Percentiles rank a stretch among this genome's conserved stretches.
Conservation (phyloP, 2,329 filamentous ascomycete genomes). For the Fusarium sp. region DNA sequence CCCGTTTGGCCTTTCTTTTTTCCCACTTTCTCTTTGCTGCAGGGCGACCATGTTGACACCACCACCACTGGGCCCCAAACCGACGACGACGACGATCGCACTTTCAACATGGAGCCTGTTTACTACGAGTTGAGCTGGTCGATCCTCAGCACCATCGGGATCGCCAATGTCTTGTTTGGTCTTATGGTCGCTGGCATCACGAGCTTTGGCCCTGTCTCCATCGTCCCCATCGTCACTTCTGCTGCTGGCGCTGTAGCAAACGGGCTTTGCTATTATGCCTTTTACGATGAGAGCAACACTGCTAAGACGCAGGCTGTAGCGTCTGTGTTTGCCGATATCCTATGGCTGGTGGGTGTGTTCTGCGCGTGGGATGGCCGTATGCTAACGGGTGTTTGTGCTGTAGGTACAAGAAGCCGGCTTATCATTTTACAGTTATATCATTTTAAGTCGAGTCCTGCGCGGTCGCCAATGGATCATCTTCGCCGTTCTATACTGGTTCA, state of each 20-base stretch:
- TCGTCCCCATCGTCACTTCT: conserved; percentile 57
- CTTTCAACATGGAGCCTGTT: conserved; percentile 30
- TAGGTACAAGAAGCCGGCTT: conserved; percentile 61
- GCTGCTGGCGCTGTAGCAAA: conserved; percentile 57
- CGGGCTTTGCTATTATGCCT: conserved; percentile 59
- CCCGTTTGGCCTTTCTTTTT: conserved; percentile 3
- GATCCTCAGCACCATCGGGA: conserved; percentile 59
- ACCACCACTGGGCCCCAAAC: not conserved
- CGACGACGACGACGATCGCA: conserved; percentile 10
- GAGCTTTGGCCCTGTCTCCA: conserved; percentile 53
- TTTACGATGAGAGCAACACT: conserved; percentile 49
- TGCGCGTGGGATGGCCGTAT: rapidly evolving
- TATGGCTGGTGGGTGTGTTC: conserved; percentile 54
- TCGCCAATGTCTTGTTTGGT: conserved; percentile 56
- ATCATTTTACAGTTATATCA: conserved; percentile 65
- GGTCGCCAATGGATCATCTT: conserved; percentile 59
- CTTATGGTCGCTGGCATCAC: conserved; percentile 56
- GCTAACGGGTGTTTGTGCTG: not conserved
- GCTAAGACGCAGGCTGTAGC: conserved; percentile 50
- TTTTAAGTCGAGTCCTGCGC: conserved; percentile 64
- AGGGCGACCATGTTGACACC: conserved; percentile 13
- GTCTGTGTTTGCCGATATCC: conserved; percentile 55
- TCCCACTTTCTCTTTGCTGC: not conserved
- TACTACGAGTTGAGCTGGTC: conserved; percentile 61
- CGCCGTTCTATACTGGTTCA: conserved; percentile 67